These are phyloP conservation scores for Colletotrichum sp. DNA, from an alignment of 2,329 filamentous ascomycete species.

Conservation along the genomic window DNA sequence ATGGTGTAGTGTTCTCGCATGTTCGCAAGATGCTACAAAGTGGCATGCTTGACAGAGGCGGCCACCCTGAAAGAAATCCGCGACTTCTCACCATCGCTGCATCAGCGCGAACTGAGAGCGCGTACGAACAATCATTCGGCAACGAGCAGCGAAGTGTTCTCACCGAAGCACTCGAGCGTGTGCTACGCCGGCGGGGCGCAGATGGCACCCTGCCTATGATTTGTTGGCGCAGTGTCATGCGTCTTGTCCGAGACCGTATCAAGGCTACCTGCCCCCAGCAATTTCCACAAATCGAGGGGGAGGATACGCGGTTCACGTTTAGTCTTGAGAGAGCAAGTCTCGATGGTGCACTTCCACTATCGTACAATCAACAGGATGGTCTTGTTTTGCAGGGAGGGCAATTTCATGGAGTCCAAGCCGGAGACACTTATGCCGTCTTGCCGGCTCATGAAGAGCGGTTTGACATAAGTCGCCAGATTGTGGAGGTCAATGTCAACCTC, in stretches of 20 bases:
- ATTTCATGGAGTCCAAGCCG: neutral
- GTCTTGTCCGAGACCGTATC: neutral
- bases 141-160: neutral
- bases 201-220: neutral
- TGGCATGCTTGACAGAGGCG: neutral
- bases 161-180: neutral
- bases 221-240: neutral
- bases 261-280: neutral
- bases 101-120: neutral
- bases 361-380: neutral
- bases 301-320: neutral
- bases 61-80: neutral
- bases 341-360: neutral
- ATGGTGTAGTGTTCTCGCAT: neutral
- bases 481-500: accelerated
- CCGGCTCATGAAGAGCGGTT: neutral
- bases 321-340: neutral
- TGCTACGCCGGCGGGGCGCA: neutral
- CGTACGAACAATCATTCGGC: neutral
- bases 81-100: neutral
- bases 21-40: neutral
- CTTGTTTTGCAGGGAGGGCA: neutral
- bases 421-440: neutral
- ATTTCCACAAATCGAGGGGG: neutral
- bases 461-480: neutral